Evolutionary conservation across 768 basidiomycete genomes (phyloP), one percentile per base, ranked within the genome.

Genomic region (Udeniomyces megalosporus): DNA sequence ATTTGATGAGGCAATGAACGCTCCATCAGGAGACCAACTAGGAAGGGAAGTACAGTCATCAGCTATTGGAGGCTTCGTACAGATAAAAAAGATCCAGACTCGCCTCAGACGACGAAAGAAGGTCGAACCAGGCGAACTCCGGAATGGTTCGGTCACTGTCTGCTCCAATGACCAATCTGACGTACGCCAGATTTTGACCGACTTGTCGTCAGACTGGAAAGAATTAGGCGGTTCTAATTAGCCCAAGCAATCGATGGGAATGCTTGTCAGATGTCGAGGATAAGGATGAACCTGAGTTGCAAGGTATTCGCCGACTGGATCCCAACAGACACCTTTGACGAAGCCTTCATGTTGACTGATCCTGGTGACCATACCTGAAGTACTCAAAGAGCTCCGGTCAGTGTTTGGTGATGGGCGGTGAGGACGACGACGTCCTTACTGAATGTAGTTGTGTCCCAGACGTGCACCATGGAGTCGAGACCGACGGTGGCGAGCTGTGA

Each of bases 11-110:
- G 91, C 95, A 64, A 99, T 89, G 71, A 95, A 90, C 2, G 93
- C 88, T n/a, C 95, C 95, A 70, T 97, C 95, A 2, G 95, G 95
- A 0, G 92, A 96, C 95, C 95, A 99, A 68, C 92, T 95, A 65
- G 11, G 22, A 24, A 1, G 61, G 11, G 15, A 47, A 26, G 26
- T 31, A n/a, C 42, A 46, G 34, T 34, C n/a, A 22, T 20, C 26
- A 44, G 42, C 24, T 20, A 7, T 17, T 14, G 44, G n/a, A 44
- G 26, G 45, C 46, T 31, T 31, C 17, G n/a, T 24, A 2, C 26
- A 22, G 38, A 24, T 17, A 55, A n/a, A 1, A 26, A 46, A 14
- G 61, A 26, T 42, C 10, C 31, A 42, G 35, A 51, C 35, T 44
- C 61, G 86, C 89, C 89, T 92, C 26, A 95, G 77, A 64, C 92